A percentile compares a stretch with the other conserved stretches of the same genome.
These are phyloP conservation scores for Calonectria leucothoes DNA, from an alignment of 2,329 filamentous ascomycete genomes.

Conservation along the genomic window DNA sequence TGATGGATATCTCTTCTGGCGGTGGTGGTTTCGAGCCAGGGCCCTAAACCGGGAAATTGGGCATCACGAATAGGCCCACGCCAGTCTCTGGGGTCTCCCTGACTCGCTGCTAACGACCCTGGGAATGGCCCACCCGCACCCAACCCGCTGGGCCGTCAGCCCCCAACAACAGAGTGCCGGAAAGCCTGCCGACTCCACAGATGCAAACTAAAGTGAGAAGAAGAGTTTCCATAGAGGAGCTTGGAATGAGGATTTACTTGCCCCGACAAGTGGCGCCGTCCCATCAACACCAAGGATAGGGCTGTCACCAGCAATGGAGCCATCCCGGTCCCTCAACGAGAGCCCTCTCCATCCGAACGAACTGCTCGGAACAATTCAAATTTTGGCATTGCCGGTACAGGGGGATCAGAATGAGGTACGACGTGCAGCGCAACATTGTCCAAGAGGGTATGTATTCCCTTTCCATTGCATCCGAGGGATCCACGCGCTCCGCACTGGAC, in stretches of 20 bases:
- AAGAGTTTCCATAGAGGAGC: slow-evolving; percentile 24
- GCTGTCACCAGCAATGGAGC: not conserved
- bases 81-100: slow-evolving; percentile 27
- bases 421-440: slow-evolving; percentile 11
- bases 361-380: slow-evolving; percentile 32
- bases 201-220: slow-evolving; percentile 24
- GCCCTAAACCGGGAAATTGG: slow-evolving; percentile 33
- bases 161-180: slow-evolving; percentile 46
- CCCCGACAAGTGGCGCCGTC: not conserved
- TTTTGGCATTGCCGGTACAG: slow-evolving; percentile 32
- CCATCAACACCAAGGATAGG: slow-evolving; percentile 14
- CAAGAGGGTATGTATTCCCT: slow-evolving; percentile 19
- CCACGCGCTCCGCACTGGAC: slow-evolving; percentile 23
- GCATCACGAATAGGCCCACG: slow-evolving; percentile 32
- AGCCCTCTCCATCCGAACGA: slow-evolving; percentile 16
- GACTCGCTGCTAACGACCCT: slow-evolving; percentile 38
- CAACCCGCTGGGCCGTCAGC: slow-evolving; percentile 43
- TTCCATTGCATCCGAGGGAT: slow-evolving; percentile 30
- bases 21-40: slow-evolving; percentile 38
- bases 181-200: slow-evolving; percentile 45
- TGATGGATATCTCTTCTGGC: slow-evolving; percentile 28
- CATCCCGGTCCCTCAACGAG: not conserved
- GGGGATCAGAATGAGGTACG: slow-evolving; percentile 17
- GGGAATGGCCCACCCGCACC: slow-evolving; percentile 38
- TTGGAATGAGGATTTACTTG: slow-evolving; percentile 10